phyloP scores from a whole-genome alignment of 176 grass and related monocot species.

The Triticum urartu region DNA sequence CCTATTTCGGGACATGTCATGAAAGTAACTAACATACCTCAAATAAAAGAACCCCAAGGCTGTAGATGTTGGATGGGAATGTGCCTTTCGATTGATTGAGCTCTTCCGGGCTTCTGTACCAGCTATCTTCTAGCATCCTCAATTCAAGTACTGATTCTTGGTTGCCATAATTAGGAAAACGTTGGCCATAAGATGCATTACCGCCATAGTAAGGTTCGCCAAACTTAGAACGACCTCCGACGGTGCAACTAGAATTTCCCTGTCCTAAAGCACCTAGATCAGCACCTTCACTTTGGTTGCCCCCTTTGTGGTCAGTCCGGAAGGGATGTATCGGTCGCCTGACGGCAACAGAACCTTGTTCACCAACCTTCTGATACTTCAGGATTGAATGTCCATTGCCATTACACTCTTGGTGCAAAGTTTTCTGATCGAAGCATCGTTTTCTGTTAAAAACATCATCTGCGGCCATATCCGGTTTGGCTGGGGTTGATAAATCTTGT shows the following conservation, averaged over 20 bases:
- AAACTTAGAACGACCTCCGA: constrained; percentile 30
- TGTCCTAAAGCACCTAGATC: constrained; percentile 30
- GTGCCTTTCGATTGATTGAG: constrained; percentile 33
- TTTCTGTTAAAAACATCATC: constrained; percentile 62
- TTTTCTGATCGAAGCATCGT: constrained; percentile 47
- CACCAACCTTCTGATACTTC: constrained; percentile 71
- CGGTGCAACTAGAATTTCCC: constrained; percentile 41
- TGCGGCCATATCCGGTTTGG: constrained; percentile 23
- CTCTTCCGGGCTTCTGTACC: constrained; percentile 90
- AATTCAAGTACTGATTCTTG: constrained; percentile 45
- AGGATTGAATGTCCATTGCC: constrained; percentile 32
- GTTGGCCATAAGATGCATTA: constrained; percentile 14
- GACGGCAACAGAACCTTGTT: constrained; percentile 29
- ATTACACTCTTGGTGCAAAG: constrained; percentile 26
- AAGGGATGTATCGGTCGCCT: constrained; percentile 28
- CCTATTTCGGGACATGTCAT: not conserved
- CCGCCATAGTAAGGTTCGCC: constrained; percentile 15
- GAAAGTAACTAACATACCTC: constrained; percentile 61
- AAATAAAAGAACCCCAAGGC: constrained; percentile 95
- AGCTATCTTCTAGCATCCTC: constrained; percentile 74
- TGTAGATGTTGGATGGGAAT: constrained; percentile 79
- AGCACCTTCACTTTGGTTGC: constrained; percentile 37
- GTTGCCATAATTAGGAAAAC: constrained; percentile 29
- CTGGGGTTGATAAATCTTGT: constrained; percentile 46
- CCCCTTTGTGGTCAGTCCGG: constrained; percentile 35